Evolutionary conservation across 768 basidiomycete genomes (phyloP).

Genomic region (Calocybe indica): DNA sequence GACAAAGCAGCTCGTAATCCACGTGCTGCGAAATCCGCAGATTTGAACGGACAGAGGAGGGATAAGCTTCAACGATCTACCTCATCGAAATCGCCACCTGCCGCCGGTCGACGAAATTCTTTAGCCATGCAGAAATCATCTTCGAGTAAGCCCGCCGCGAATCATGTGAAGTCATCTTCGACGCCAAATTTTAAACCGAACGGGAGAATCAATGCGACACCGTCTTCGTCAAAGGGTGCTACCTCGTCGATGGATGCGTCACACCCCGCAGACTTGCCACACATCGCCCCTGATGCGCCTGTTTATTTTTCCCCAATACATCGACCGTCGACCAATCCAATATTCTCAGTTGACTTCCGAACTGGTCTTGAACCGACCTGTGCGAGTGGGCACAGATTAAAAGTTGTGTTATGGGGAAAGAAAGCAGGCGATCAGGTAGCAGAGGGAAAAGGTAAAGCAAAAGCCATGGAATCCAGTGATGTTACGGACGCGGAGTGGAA

Average conservation of each 20-base stretch:
- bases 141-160: conserved; percentile 6
- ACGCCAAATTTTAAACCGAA: conserved; percentile 14
- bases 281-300: conserved; percentile 20
- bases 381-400: conserved; percentile 44
- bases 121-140: conserved; percentile 6
- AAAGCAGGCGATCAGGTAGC: conserved; percentile 18
- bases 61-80: no score
- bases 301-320: conserved; percentile 79
- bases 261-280: not conserved
- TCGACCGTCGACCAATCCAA: conserved; percentile 78
- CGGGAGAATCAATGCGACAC: conserved; percentile 12
- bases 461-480: conserved; percentile 9
- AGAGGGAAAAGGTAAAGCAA: conserved; percentile 44
- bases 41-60: no score
- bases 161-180: conserved; percentile 21
- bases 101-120: conserved; percentile 15
- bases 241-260: conserved; percentile 21
- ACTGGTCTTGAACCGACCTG: conserved; percentile 48
- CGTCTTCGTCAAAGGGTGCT: conserved; percentile 7
- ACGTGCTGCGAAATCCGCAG: not conserved
- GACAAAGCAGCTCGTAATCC: conserved; percentile 5
- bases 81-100: not conserved
- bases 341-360: conserved; percentile 54
- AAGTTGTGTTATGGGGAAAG: conserved; percentile 56
- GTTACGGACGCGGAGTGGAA: conserved; percentile 42